Evolutionary conservation across 768 basidiomycete genomes (phyloP).

Genomic region (Hydnum rufescens): DNA sequence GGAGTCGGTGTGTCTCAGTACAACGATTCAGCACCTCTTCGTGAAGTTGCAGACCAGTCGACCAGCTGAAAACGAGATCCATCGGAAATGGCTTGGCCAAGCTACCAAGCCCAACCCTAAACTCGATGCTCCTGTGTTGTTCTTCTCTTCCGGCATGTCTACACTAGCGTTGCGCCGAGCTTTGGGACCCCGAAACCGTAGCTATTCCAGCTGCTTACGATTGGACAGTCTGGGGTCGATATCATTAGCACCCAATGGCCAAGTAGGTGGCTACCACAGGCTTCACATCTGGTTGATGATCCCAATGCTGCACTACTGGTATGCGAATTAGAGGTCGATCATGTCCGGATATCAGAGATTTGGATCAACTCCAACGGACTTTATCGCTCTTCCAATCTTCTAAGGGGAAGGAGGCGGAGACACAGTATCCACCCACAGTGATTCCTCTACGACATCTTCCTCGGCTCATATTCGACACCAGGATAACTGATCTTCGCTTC

Average conservation of each 20-base stretch:
- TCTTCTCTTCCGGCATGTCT: conserved; percentile 25
- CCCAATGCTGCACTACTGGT: conserved; percentile 38
- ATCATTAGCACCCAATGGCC: conserved; percentile 33
- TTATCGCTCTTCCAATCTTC: too few relatives aligned
- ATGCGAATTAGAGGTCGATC: conserved; percentile 25
- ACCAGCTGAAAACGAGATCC: conserved; percentile 24
- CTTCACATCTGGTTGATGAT: conserved; percentile 31
- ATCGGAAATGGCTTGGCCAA: conserved; percentile 35
- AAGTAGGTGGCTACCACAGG: conserved; percentile 28
- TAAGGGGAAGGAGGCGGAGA: too few relatives aligned
- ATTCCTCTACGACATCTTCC: conserved; percentile 22
- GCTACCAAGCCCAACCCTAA: conserved; percentile 16
- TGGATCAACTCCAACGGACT: too few relatives aligned
- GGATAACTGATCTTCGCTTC: conserved; percentile 29
- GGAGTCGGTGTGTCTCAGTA: neutral
- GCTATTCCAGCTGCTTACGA: neutral
- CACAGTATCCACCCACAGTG: neutral
- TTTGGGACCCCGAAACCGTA: neutral
- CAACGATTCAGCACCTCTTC: conserved; percentile 11
- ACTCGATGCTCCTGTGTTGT: conserved; percentile 31
- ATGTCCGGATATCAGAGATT: too few relatives aligned
- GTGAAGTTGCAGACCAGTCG: conserved; percentile 30
- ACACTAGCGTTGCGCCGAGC: conserved; percentile 16
- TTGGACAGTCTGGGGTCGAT: conserved; percentile 3
- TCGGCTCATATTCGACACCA: conserved; percentile 27